Base-by-base conservation (phyloP, 148 eudicot species). In the Bassia scoparia region DNA sequence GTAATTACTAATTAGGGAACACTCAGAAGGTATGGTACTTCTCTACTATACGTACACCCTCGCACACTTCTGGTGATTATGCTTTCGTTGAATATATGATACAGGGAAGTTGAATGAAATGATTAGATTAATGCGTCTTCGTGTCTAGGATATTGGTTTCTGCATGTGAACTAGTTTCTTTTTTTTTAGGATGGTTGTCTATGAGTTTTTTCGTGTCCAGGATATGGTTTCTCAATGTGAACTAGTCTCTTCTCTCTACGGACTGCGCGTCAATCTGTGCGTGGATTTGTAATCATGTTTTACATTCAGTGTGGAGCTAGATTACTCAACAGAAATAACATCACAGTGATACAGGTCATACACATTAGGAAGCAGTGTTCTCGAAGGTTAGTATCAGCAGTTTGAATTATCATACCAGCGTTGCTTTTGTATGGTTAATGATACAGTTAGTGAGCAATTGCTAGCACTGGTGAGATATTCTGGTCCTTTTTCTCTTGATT, bases 321-420 rank as follows among this genome's bases (percentile, higher is more conserved):
- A 15, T 73, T 70, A 16, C 18, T 23, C 23, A 31, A 24, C 33
- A 34, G 41, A 30, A 69, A 55, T 43, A 49, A 50, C 43, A 44
- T 56, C 37, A 70, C 83, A 82, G 85, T 81, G 81, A 74, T 73
- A n/a, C n/a, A 46, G 69, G 64, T n/a, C n/a, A n/a, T n/a, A n/a
- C n/a, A 69, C 77, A 71, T 74, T 77, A 12, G 67, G 74, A 35
- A 67, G 82, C 17, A 53, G 33, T 43, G 70, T 80, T 68, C 87
- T 46, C 85, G 76, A 56, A 86, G 81, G 77, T 63, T 72, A 55
- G 34, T 75, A 83, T 69, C 89, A 74, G 58, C 85, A 78, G 75
- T n/a, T 69, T 74, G 15, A 84, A 88, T 52, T 91, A 87, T 76
- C 97, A 94, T 58, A 88, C 97, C 98, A 68, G 91, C 91, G 29